Evolutionary conservation across 106 monocot genomes (phyloP).

Genomic region (Alisma plantagoaquatica): DNA sequence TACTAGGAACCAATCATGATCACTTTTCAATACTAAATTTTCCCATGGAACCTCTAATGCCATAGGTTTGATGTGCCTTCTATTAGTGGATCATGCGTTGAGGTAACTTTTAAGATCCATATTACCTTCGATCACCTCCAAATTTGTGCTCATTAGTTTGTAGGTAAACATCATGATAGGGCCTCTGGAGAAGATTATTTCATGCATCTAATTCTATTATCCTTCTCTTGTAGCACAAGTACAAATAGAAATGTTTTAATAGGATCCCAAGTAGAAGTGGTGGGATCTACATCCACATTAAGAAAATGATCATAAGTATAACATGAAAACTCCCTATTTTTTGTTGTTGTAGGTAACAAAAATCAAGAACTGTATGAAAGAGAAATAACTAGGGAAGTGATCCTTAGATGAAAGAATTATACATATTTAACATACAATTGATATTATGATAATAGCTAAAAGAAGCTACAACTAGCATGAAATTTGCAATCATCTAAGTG

Average conservation of each 20-base stretch:
- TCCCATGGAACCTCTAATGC: constrained; percentile 88
- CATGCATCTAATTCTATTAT: constrained; percentile 62
- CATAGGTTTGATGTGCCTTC: constrained; percentile 89
- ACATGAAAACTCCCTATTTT: constrained; percentile 86
- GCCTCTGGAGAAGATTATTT: constrained; percentile 91
- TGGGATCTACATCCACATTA: constrained; percentile 95
- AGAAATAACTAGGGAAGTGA: too few relatives aligned
- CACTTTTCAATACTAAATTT: constrained; percentile 88
- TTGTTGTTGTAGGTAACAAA: background rate
- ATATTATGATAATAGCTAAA: too few relatives aligned
- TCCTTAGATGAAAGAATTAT: too few relatives aligned
- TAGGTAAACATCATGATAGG: constrained; percentile 90
- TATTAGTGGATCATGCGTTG: constrained; percentile 62
- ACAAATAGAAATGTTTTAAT: constrained; percentile 95
- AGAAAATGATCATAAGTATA: constrained; percentile 97
- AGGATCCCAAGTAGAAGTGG: constrained; percentile 93
- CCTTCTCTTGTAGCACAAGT: constrained; percentile 33
- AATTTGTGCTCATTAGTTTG: constrained; percentile 91
- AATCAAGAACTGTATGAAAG: background rate
- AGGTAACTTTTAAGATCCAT: constrained; percentile 89
- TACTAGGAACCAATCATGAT: constrained; percentile 65
- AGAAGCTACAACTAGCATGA: too few relatives aligned
- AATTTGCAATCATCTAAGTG: too few relatives aligned
- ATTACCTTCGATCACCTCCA: constrained; percentile 94
- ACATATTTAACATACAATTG: too few relatives aligned